Evolutionary conservation across 2,329 filamentous ascomycete species (phyloP).

Genomic region (Aspergillus caelatus): DNA sequence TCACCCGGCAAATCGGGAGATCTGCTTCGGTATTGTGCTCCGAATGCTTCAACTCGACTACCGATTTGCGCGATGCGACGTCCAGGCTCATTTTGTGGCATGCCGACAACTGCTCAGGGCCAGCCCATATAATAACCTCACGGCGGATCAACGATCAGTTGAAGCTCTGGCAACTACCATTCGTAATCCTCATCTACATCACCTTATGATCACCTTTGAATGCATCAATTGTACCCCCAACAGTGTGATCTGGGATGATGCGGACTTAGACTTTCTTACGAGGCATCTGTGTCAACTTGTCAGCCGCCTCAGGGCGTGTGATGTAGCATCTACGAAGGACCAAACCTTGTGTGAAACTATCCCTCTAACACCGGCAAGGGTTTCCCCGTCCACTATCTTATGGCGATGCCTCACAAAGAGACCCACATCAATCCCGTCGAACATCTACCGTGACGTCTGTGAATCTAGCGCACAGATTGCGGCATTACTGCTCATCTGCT

Average conservation of each 20-base stretch:
- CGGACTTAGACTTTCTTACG: not conserved
- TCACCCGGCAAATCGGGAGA: not conserved
- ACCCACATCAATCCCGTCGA: not conserved
- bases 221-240: not conserved
- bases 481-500: not conserved
- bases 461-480: conserved; percentile 1
- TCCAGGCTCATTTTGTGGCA: conserved; percentile 1
- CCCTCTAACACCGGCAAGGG: not conserved
- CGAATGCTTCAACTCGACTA: conserved; percentile 7
- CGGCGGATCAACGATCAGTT: not conserved
- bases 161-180: not conserved
- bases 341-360: not conserved
- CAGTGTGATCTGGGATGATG: conserved; percentile 4
- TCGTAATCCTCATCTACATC: conserved; percentile 5
- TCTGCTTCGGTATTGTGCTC: not conserved
- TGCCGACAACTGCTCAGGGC: not conserved
- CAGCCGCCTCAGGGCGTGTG: not conserved
- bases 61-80: not conserved
- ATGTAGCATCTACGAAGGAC: not conserved
- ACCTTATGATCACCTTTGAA: conserved; percentile 5
- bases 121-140: not conserved
- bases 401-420: conserved; percentile 1
- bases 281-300: not conserved
- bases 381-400: not conserved
- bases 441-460: conserved; percentile 2